Percentiles rank a stretch among this genome's conserved stretches.
Conservation (phyloP, 805 yeast genomes). For the Candida palmyrensis region DNA sequence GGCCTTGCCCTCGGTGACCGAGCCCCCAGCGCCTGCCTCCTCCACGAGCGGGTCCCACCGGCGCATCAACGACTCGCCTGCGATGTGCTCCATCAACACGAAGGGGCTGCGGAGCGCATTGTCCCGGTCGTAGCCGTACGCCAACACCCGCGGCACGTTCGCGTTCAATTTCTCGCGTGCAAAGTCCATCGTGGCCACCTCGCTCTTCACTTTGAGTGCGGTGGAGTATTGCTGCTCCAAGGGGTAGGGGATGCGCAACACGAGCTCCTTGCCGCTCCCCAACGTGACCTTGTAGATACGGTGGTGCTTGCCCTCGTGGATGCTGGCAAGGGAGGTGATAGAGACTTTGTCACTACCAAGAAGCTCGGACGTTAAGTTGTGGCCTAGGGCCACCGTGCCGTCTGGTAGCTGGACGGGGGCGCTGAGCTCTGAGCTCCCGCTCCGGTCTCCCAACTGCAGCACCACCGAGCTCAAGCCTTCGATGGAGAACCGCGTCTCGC, state of each 20-base stretch:
- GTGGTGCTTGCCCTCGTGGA: conserved; percentile 94
- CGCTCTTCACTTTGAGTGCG: conserved; percentile 70
- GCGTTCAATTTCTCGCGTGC: conserved; percentile 57
- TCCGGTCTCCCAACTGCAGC: conserved; percentile 34
- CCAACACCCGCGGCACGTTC: conserved; percentile 67
- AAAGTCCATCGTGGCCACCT: conserved; percentile 92
- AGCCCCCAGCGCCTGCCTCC: conserved; percentile 25
- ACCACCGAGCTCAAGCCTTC: conserved; percentile 64
- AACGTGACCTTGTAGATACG: conserved; percentile 73
- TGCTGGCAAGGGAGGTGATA: conserved; percentile 70
- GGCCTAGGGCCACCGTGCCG: conserved; percentile 41
- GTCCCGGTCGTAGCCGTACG: conserved; percentile 55
- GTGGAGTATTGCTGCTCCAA: conserved; percentile 62
- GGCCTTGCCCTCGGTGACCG: no score
- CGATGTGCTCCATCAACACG: conserved; percentile 72
- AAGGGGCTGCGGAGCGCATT: conserved; percentile 72
- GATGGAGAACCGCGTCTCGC: conserved; percentile 78
- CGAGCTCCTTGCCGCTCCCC: conserved; percentile 54
- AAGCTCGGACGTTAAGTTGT: conserved; percentile 39
- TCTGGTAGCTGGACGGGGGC: conserved; percentile 37
- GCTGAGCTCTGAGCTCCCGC: conserved; percentile 16
- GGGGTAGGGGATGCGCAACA: conserved; percentile 83
- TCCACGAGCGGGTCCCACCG: conserved; percentile 81
- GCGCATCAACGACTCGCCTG: conserved; percentile 81
- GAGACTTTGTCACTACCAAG: conserved; percentile 43